Evolutionary conservation across 129 eudicot species (phyloP).

Genomic region (Flaveria robusta): DNA sequence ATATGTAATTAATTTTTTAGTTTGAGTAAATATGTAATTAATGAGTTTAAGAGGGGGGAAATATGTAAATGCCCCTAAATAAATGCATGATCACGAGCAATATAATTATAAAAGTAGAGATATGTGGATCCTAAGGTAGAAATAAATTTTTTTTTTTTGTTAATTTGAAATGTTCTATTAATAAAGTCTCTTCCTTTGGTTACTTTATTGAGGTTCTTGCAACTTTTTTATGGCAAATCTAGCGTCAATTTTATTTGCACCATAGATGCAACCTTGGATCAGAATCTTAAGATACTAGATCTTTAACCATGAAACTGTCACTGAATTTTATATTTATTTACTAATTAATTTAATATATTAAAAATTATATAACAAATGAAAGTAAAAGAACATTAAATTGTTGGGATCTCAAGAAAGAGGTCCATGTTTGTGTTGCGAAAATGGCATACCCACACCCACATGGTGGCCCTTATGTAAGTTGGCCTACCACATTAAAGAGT

Average conservation of each 20-base stretch:
- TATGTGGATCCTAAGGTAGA: too few species aligned
- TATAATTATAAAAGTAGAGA: too few species aligned
- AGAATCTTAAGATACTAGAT: background rate
- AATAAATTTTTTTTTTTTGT: too few species aligned
- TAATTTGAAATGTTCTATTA: background rate
- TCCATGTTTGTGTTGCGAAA: slow-evolving; percentile 20
- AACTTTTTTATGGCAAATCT: background rate
- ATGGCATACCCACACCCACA: slow-evolving; percentile 18
- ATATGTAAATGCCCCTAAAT: too few species aligned
- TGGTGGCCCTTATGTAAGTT: slow-evolving; percentile 17
- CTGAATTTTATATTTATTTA: background rate
- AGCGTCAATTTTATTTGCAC: background rate
- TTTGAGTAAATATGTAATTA: too few species aligned
- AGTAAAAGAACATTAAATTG: slow-evolving; percentile 4
- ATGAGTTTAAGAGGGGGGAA: too few species aligned
- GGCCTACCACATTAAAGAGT: slow-evolving; percentile 31
- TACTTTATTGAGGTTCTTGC: background rate
- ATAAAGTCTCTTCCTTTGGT: background rate
- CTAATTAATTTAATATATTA: background rate
- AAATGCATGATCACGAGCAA: too few species aligned
- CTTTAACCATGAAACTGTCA: background rate
- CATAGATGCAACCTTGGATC: background rate
- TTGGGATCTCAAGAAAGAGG: slow-evolving; percentile 22
- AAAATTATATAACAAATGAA: background rate
- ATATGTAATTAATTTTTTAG: too few species aligned